Conservation (phyloP, 164 flowering plant species). For the Aristolochia contorta region DNA sequence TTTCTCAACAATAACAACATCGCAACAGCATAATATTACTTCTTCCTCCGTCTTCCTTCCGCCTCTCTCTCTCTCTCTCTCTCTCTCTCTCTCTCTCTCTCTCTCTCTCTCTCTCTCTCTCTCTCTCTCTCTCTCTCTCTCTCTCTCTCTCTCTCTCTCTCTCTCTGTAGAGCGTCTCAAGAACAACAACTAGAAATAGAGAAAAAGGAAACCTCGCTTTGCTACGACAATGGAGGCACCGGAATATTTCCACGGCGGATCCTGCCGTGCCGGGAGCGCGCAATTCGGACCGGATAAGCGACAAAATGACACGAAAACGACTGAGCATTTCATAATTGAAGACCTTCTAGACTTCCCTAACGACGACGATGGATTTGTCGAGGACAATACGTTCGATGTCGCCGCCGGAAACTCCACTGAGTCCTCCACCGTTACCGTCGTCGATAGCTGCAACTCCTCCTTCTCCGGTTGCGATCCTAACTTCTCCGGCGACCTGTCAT, state of each 20-base stretch:
- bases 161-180: neutral
- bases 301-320: slow-evolving; percentile 20
- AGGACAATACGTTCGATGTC: slow-evolving; percentile 13
- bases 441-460: slow-evolving; percentile 70
- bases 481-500: slow-evolving; percentile 22
- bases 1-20: neutral
- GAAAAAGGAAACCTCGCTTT: neutral
- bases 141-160: neutral
- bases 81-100: slow-evolving; percentile 2
- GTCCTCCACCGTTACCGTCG: slow-evolving; percentile 45
- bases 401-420: slow-evolving; percentile 34
- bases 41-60: neutral
- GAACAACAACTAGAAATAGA: neutral
- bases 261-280: slow-evolving; percentile 13
- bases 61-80: slow-evolving; percentile 1
- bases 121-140: slow-evolving; percentile 1
- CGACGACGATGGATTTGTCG: slow-evolving; percentile 31
- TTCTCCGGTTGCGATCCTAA: slow-evolving; percentile 37
- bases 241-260: slow-evolving; percentile 30
- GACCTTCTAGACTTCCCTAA: slow-evolving; percentile 84
- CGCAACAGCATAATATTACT: neutral
- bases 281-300: slow-evolving; percentile 33
- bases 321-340: slow-evolving; percentile 60
- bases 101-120: no score
- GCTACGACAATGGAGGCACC: slow-evolving; percentile 36